Base-by-base conservation (phyloP, 2,329 filamentous ascomycete genomes). In the Trichoderma atroviride region DNA sequence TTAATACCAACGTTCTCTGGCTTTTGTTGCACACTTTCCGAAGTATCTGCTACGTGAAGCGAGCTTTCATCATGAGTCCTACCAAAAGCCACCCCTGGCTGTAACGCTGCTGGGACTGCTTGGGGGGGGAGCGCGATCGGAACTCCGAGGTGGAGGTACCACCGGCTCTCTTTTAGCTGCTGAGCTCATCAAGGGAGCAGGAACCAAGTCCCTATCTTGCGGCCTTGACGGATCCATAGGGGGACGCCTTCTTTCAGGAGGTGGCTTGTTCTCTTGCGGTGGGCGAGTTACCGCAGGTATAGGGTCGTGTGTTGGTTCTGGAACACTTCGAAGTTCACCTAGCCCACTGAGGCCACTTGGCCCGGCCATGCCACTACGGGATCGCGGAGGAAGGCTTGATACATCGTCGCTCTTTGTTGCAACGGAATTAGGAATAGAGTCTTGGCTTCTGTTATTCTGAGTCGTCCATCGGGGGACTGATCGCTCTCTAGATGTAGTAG, bases 211-310 rank as follows among this genome's bases (percentile, higher is more conserved):
- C 59, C 83, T 83, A 72, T 89, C 83, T 61, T 83, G 81, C 9
- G 86, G 86, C 37, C 86, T 81, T 7, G 85, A 78, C 9, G 86
- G 84, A 70, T 90, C 86, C 88, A 92, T 91, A 0, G 89, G 88
- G 2, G 90, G 90, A 60, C 90, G 82, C 76, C 85, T 89, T 71
- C 90, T 83, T 73, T 91, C 89, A 0, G 90, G 90, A 1, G 87
- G 84, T 40, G 82, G 82, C 27, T 85, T 80, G 43, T 84, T 84
- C 9, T 76, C 71, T 37, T 76, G 76, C n/a, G 75, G 75, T 47
- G 73, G 74, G 22, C 70, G 71, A 31, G 72, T 67, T 5, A 56
- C n/a, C 22, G 68, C 59, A n/a, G 66, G 53, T 22, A 63, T 40
- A 27, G 35, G 24, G 16, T 74, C 72, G 19, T 71, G 71, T 11